Evolutionary conservation across 208 protist genomes (phyloP), one percentile per base, ranked within the genome.

Genomic region (Angomonas ambiguus): DNA sequence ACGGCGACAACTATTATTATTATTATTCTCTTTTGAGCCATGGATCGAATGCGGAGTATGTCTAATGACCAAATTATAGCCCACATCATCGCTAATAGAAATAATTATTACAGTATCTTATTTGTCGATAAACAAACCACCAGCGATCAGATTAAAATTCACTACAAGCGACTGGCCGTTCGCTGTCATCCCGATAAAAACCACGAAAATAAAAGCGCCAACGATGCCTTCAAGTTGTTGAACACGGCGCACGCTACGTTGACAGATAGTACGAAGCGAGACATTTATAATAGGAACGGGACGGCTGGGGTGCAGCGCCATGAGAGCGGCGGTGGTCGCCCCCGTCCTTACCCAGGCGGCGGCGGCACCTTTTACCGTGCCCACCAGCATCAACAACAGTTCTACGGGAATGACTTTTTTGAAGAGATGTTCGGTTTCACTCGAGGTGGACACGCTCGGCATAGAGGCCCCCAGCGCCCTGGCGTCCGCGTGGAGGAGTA

Each of bases 181-280:
- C 88, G 78, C 67, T 95, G 89, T 51, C 93, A 97, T 65, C 93
- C 93, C 3, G 93, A 97, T 73, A 96, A 96, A 69, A 95, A 94
- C 72, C 92, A 87, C 56, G 69, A 92, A 57, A 59, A 74, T 16
- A 16, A 56, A 25, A 65, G 82, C 51, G 82, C 93, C 13, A 78
- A 65, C 13, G 93, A 97, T 51, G 93, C 91, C 10, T 97, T 97
- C 69, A 96, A 96, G 80, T 45, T 94, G 28, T 75, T 97, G 6
- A 82, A 88, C 33, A 80, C 75, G 8, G 91, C 93, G 3, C 74
- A 96, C 72, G 55, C 70, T 13, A 85, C 77, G 13, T 66, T 97
- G 24, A 79, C 72, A 16, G 93, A 97, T 61, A 53, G 64, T 3
- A 83, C 77, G 8, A 96, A 94, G 76, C 77, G 93, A 2, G 67